Conservation (phyloP, 2,329 filamentous ascomycete genomes). For the Thelonectria rubi region DNA sequence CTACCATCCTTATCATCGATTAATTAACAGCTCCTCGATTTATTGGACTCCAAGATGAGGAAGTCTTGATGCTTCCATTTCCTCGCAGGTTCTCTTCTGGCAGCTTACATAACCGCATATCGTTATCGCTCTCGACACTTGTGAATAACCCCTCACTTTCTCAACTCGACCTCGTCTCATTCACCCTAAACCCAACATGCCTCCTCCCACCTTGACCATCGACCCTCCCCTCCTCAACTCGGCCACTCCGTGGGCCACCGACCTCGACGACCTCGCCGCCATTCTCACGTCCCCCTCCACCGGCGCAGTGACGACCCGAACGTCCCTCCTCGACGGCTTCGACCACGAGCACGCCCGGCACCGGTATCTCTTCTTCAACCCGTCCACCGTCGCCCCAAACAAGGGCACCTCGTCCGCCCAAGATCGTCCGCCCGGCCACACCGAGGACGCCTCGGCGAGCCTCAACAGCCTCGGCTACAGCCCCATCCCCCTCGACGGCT, state of each 20-base stretch:
- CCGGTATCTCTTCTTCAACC: slow-evolving; percentile 72
- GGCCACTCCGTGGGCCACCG: slow-evolving; percentile 79
- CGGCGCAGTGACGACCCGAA: slow-evolving; percentile 79
- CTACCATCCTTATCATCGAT: too few relatives aligned
- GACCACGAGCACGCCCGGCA: slow-evolving; percentile 67
- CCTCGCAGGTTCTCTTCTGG: too few relatives aligned
- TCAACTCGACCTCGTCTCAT: background rate
- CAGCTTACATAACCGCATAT: background rate
- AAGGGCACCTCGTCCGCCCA: slow-evolving; percentile 34
- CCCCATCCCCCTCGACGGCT: slow-evolving; percentile 66
- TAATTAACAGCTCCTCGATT: too few relatives aligned
- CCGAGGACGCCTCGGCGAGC: slow-evolving; percentile 50
- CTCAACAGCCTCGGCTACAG: slow-evolving; percentile 81
- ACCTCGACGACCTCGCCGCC: slow-evolving; percentile 64
- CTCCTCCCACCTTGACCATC: slow-evolving; percentile 55
- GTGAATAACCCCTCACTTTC: background rate
- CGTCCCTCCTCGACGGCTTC: slow-evolving; percentile 72
- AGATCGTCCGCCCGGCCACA: slow-evolving; percentile 28
- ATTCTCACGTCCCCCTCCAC: slow-evolving; percentile 71
- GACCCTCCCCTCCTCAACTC: slow-evolving; percentile 77
- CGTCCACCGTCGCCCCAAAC: slow-evolving; percentile 41
- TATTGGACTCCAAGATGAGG: too few relatives aligned
- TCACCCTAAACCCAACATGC: slow-evolving; percentile 20
- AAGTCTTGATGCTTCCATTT: too few relatives aligned
- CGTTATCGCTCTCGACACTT: background rate